phyloP scores from a whole-genome alignment of 2,329 filamentous ascomycete species.

The Akanthomyces lecanii region DNA sequence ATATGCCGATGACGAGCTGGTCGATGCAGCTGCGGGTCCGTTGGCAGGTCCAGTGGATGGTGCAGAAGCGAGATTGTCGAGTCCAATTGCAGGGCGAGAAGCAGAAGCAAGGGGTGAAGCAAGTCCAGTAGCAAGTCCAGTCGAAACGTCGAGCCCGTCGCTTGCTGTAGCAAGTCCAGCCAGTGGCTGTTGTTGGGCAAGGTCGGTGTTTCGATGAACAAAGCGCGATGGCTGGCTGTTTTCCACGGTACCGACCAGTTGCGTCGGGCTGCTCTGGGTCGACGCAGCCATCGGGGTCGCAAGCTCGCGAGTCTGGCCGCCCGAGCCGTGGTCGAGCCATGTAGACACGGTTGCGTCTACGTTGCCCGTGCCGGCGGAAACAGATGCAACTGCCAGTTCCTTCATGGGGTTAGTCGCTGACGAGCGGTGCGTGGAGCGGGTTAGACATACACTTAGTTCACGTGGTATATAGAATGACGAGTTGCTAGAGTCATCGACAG shows the following conservation, averaged over 20 bases:
- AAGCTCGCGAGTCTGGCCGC: background rate
- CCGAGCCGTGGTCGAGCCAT: slow-evolving; percentile 8
- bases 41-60: background rate
- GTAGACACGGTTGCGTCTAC: background rate
- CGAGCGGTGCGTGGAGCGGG: background rate
- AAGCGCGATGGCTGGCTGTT: background rate
- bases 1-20: background rate
- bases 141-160: background rate
- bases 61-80: background rate
- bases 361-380: slow-evolving; percentile 1
- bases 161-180: background rate
- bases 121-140: background rate
- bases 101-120: background rate
- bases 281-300: background rate
- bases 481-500: slow-evolving; percentile 15
- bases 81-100: background rate
- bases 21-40: background rate
- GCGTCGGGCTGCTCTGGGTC: background rate
- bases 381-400: slow-evolving; percentile 19
- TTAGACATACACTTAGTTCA: slow-evolving; percentile 21
- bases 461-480: slow-evolving; percentile 15
- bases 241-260: background rate
- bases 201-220: slow-evolving; percentile 5
- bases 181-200: background rate
- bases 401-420: slow-evolving; percentile 24